phyloP scores from a whole-genome alignment of 768 basidiomycete species.

The Lanmaoa rubissima region DNA sequence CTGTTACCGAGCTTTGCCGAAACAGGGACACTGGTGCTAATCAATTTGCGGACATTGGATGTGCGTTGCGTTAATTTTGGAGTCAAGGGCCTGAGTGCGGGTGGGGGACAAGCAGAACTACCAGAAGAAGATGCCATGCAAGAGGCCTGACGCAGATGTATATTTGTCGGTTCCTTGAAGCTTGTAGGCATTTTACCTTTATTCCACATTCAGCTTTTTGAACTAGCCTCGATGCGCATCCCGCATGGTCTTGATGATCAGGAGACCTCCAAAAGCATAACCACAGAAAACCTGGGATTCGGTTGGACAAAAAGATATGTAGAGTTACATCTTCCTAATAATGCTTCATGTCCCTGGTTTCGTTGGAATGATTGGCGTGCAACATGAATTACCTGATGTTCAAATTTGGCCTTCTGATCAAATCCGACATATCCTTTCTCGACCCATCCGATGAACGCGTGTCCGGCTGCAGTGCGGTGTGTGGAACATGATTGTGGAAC shows the following conservation, averaged over 20 bases:
- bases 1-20: constrained; percentile 79
- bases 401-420: too few species aligned
- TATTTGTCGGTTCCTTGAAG: not conserved
- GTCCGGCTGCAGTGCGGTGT: too few species aligned
- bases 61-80: constrained; percentile 62
- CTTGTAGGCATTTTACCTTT: not conserved
- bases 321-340: not conserved
- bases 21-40: constrained; percentile 73
- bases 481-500: too few species aligned
- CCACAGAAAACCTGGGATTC: not conserved
- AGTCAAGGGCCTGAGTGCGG: constrained; percentile 36
- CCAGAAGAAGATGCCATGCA: constrained; percentile 22
- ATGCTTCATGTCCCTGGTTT: not conserved
- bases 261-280: not conserved
- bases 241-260: not conserved
- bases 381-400: not conserved
- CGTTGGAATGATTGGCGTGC: too few species aligned
- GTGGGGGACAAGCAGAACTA: constrained; percentile 11
- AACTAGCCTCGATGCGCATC: not conserved
- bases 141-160: constrained; percentile 18
- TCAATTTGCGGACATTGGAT: constrained; percentile 76
- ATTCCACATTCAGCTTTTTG: not conserved
- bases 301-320: too few species aligned
- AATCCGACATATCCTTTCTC: too few species aligned
- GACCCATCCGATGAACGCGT: too few species aligned